A percentile compares a stretch with the other conserved stretches of the same genome.
Evolutionary conservation across 2,329 filamentous ascomycete genomes (phyloP).

Genomic region (Verticillium nubilum): DNA sequence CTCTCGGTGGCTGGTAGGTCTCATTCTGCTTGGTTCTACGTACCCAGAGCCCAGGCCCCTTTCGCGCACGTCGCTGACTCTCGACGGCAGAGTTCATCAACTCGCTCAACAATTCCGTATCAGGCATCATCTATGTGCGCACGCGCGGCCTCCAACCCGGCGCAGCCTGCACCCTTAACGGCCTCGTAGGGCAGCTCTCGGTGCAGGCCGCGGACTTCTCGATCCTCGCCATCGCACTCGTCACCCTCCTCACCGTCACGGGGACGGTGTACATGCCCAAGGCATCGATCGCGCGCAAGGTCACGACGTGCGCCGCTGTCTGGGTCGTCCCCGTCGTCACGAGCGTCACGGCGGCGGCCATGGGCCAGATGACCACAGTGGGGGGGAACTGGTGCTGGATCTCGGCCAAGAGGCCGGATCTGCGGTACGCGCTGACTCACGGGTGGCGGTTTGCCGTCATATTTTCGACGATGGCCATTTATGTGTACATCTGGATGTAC

Average conservation of each 20-base stretch:
- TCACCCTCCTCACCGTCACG: conserved; percentile 33
- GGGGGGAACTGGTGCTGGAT: conserved; percentile 47
- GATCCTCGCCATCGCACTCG: conserved; percentile 37
- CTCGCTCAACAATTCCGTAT: conserved; percentile 34
- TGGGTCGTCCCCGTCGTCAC: conserved; percentile 35
- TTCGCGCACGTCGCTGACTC: no score
- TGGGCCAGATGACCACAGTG: conserved; percentile 21
- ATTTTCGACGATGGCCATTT: conserved; percentile 30
- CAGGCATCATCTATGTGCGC: conserved; percentile 27
- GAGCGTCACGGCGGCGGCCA: conserved; percentile 21
- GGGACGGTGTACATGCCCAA: conserved; percentile 26
- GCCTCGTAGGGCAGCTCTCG: conserved; percentile 37
- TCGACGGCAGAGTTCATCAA: conserved; percentile 30
- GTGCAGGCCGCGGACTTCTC: conserved; percentile 37
- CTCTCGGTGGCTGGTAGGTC: conserved; percentile 16
- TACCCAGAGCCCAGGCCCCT: no score
- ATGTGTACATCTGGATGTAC: conserved; percentile 34
- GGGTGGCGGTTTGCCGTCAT: conserved; percentile 40
- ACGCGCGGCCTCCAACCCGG: conserved; percentile 20
- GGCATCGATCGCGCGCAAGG: conserved; percentile 19
- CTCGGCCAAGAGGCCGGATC: conserved; percentile 22
- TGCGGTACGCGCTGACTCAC: conserved; percentile 39
- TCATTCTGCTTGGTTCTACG: background rate
- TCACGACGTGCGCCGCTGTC: conserved; percentile 27
- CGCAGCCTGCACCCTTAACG: conserved; percentile 32